phyloP scores from a whole-genome alignment of 257 asterid genomes.

The Plantago major region DNA sequence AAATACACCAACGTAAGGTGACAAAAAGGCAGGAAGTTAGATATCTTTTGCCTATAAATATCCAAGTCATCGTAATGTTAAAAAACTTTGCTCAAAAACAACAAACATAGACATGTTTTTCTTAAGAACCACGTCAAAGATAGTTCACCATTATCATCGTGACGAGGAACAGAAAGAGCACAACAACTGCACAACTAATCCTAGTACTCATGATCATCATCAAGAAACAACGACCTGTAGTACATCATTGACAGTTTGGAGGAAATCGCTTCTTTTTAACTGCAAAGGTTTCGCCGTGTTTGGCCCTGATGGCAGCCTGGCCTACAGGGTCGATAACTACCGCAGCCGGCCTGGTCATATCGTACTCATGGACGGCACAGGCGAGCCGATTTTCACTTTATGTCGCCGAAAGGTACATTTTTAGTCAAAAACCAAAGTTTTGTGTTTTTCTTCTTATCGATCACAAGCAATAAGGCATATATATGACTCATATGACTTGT shows the following conservation, averaged over 20 bases:
- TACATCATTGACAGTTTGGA: conserved; percentile 60
- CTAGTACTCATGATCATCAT: not conserved
- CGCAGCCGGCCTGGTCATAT: conserved; percentile 31
- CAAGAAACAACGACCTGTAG: conserved; percentile 19
- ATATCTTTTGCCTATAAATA: conserved; percentile 19
- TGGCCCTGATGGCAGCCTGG: conserved; percentile 52
- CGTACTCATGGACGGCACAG: conserved; percentile 69
- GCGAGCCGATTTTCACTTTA: conserved; percentile 57
- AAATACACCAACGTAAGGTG: not conserved
- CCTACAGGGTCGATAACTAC: conserved; percentile 70
- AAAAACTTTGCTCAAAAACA: conserved; percentile 14
- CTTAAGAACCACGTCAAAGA: conserved; percentile 40
- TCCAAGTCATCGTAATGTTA: not conserved
- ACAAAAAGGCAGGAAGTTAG: conserved; percentile 10
- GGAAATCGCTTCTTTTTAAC: conserved; percentile 60
- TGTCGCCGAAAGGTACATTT: conserved; percentile 49
- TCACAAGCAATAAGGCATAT: too few relatives aligned
- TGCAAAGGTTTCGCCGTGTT: conserved; percentile 76
- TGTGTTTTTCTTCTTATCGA: too few relatives aligned
- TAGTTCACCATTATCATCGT: conserved; percentile 32
- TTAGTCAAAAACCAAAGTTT: too few relatives aligned
- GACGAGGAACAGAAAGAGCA: conserved; percentile 18
- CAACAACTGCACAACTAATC: not conserved
- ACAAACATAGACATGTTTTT: conserved; percentile 31
- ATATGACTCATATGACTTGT: too few relatives aligned